Evolutionary conservation across 305 asterid species (phyloP).

Genomic region (Coffea humblotiana): DNA sequence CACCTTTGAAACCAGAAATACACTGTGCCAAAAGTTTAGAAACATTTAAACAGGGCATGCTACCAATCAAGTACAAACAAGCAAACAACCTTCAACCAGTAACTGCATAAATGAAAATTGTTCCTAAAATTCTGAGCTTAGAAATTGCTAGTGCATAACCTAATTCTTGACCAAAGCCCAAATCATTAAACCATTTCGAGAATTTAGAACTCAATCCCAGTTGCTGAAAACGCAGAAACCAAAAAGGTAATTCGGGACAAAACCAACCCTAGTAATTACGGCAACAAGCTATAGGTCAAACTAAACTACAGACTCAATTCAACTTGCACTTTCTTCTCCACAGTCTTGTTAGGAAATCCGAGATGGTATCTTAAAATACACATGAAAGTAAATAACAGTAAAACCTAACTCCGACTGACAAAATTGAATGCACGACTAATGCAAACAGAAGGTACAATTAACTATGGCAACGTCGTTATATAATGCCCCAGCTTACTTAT

Average conservation of each 20-base stretch:
- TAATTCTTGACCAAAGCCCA: neutral
- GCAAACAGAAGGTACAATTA: neutral
- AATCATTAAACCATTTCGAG: neutral
- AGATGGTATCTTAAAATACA: neutral
- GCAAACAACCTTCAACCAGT: neutral
- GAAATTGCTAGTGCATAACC: neutral
- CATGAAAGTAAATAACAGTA: neutral
- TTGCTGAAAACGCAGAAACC: neutral
- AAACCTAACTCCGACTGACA: too few species aligned
- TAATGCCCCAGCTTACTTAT: neutral
- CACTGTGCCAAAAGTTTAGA: neutral
- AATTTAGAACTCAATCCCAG: neutral
- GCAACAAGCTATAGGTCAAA: neutral
- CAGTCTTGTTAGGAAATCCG: neutral
- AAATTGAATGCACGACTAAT: neutral
- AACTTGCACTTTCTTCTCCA: neutral
- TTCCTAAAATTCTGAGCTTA: neutral
- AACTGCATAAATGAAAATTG: neutral
- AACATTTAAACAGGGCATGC: neutral
- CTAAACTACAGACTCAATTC: neutral
- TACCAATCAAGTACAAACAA: neutral
- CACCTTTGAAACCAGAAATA: neutral
- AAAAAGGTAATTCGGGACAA: neutral
- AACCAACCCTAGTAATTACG: neutral
- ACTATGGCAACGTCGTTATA: neutral